A percentile compares a stretch with the other conserved stretches of the same genome.
Conservation (phyloP, 345 rosid species). For the Boechera stricta region DNA sequence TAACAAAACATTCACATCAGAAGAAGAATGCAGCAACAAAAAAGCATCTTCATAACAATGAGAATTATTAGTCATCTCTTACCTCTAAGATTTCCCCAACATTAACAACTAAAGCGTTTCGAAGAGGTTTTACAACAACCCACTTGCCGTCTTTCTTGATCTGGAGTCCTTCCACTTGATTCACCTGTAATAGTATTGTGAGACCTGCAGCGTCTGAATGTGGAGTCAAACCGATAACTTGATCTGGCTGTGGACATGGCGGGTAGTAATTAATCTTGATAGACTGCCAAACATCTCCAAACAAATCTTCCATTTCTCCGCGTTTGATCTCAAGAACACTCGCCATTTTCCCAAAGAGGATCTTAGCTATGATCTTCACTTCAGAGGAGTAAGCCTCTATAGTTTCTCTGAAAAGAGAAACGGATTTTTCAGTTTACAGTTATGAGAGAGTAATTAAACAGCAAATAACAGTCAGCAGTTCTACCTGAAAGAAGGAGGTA, state of each 20-base stretch:
- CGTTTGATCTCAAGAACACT: slow-evolving; percentile 38
- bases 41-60: neutral
- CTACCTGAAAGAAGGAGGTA: slow-evolving; percentile 52
- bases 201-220: slow-evolving; percentile 53
- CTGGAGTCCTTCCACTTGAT: slow-evolving; percentile 51
- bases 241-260: slow-evolving; percentile 51
- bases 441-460: neutral
- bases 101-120: slow-evolving; percentile 53
- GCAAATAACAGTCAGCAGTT: neutral
- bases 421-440: neutral
- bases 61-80: neutral
- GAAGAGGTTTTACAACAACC: slow-evolving; percentile 49
- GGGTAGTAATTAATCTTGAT: slow-evolving; percentile 50
- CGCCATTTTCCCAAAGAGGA: slow-evolving; percentile 37
- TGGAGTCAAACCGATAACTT: slow-evolving; percentile 45
- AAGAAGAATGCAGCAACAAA: neutral
- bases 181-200: slow-evolving; percentile 50
- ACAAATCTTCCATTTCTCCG: slow-evolving; percentile 46
- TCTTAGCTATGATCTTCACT: slow-evolving; percentile 42
- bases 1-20: slow-evolving; percentile 23
- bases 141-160: slow-evolving; percentile 49
- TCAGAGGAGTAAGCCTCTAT: slow-evolving; percentile 43
- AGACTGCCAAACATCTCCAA: slow-evolving; percentile 48
- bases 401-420: slow-evolving; percentile 42
- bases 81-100: slow-evolving; percentile 62